Evolutionary conservation across 2,329 filamentous ascomycete species (phyloP), one percentile per base, ranked within the genome.

Genomic region (Diaporthe velutina): DNA sequence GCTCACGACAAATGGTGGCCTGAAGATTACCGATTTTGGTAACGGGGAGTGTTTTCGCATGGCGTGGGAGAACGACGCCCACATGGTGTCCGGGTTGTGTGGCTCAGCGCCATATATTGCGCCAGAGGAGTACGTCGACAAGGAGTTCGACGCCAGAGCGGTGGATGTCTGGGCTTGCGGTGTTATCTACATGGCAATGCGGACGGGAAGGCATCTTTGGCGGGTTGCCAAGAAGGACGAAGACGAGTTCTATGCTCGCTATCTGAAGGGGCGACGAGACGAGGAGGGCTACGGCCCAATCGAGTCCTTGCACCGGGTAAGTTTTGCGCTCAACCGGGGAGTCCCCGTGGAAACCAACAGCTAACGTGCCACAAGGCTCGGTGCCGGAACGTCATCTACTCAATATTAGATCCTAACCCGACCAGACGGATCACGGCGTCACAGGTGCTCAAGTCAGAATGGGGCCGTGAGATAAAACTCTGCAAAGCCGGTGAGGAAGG

Each of bases 101-200:
- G 97, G 97, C 54, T 98, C 96, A 19, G 97, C 96, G 30, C 97
- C 97, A 0, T 99, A 99, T 82, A 99, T 99, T 79, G 95, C 97
- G 1, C 97, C 97, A 0, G 97, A 99, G 83, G 97, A 99, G 83
- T 99, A 99, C 80, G 91, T 93, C 2, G 96, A 98, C 82, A 95
- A 93, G 83, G 97, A 99, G 82, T 99, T 99, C 78, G 97, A 99
- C 81, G 97, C 97, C 40, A 91, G 97, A 74, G 96, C 97, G n/a
- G 96, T 99, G 66, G 97, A 99, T 81, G 93, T 98, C 19, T 99
- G 97, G 97, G 97, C 97, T 33, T 98, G 95, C 76, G 97, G 97
- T 82, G 97, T 99, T 70, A 99, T 99, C 75, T 99, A 99, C 86
- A 99, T 99, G 97, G 97, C 97, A 19, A 99, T 99, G 97, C 91